Conservation (phyloP, 805 yeast species). For the Candida boidinii region DNA sequence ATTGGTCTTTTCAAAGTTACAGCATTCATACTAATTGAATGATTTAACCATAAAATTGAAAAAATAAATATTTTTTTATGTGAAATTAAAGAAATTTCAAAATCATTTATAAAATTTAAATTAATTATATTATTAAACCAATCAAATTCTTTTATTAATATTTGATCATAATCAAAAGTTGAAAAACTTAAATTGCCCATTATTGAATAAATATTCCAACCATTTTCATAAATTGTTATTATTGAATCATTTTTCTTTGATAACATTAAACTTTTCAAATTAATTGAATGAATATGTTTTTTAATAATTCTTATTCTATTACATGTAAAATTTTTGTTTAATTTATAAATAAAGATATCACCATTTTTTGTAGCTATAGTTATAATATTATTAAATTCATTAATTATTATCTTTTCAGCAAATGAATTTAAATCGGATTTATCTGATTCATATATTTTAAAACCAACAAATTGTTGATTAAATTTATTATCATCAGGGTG, state of each 20-base stretch:
- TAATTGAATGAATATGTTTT: constrained; percentile 27
- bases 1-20: constrained; percentile 30
- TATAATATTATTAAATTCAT: constrained; percentile 30
- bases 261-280: constrained; percentile 19
- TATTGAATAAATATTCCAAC: constrained; percentile 41
- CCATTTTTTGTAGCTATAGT: constrained; percentile 32
- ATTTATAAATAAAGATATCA: constrained; percentile 25
- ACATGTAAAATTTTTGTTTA: constrained; percentile 24
- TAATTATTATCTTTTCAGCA: constrained; percentile 25
- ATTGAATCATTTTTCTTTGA: constrained; percentile 21
- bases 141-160: constrained; percentile 10
- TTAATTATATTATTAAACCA: constrained; percentile 5
- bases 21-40: constrained; percentile 14
- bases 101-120: constrained; percentile 19
- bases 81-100: constrained; percentile 24
- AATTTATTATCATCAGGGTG: constrained; percentile 2
- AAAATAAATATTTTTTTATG: constrained; percentile 22
- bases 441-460: constrained; percentile 12
- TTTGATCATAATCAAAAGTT: constrained; percentile 26
- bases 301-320: constrained; percentile 21
- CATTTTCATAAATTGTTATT: constrained; percentile 21
- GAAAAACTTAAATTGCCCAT: constrained; percentile 38
- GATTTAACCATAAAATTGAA: constrained; percentile 16
- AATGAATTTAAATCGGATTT: constrained; percentile 1
- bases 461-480: constrained; percentile 15